These are phyloP conservation scores for Pichia sp. DNA, from an alignment of 1,139 yeast species.

Conservation along the genomic window DNA sequence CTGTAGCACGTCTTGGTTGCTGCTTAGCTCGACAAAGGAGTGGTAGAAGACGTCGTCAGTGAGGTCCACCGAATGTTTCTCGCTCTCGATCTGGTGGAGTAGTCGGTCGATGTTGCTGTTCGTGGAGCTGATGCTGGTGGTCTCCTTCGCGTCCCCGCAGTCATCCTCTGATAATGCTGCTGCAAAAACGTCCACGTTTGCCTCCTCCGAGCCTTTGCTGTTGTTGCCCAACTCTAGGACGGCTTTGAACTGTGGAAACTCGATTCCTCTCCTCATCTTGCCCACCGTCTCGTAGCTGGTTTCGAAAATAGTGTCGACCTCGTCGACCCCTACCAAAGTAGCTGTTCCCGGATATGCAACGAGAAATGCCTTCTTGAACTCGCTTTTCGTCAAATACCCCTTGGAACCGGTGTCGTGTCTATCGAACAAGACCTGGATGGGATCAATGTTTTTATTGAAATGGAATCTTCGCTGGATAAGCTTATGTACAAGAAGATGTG, in stretches of 20 bases:
- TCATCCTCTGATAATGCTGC: neutral
- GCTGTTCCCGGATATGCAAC: conserved; percentile 31
- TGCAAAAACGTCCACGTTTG: conserved; percentile 3
- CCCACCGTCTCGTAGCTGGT: conserved; percentile 22
- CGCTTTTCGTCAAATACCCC: conserved; percentile 56
- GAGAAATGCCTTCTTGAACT: conserved; percentile 67
- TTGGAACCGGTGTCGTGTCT: conserved; percentile 36
- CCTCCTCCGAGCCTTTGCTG: conserved; percentile 9
- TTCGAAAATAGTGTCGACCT: conserved; percentile 26
- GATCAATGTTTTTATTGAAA: conserved; percentile 12
- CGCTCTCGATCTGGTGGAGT: conserved; percentile 7
- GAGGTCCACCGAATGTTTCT: conserved; percentile 16
- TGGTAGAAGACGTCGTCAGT: conserved; percentile 23
- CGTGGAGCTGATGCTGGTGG: neutral
- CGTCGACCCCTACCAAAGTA: conserved; percentile 18
- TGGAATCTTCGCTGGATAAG: conserved; percentile 14
- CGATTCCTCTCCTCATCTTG: conserved; percentile 26
- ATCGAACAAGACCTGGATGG: conserved; percentile 23
- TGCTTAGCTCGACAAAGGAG: conserved; percentile 23
- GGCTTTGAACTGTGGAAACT: conserved; percentile 22
- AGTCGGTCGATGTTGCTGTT: neutral
- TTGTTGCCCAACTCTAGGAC: conserved; percentile 19
- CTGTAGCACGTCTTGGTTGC: conserved; percentile 18
- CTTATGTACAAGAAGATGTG: conserved; percentile 13
- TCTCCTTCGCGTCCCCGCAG: neutral